Evolutionary conservation across 1,139 yeast species (phyloP).

Genomic region (Zhuliangozyma parablackwelliae): DNA sequence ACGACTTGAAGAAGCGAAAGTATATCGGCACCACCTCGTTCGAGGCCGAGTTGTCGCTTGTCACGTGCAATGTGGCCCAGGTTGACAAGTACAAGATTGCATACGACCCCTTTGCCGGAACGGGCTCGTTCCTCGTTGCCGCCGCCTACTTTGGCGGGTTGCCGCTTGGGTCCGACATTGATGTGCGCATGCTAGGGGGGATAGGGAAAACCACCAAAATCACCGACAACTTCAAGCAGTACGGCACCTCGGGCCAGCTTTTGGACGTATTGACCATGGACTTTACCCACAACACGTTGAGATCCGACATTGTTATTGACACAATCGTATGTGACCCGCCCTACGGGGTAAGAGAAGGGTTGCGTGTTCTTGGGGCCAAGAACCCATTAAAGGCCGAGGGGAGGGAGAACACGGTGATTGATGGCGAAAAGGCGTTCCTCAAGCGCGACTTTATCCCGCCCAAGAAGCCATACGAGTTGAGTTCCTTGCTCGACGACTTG

Average conservation of each 20-base stretch:
- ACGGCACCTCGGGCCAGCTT: constrained; percentile 53
- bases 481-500: constrained; percentile 70
- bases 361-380: constrained; percentile 86
- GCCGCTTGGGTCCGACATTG: constrained; percentile 87
- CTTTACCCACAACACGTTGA: constrained; percentile 83
- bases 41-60: constrained; percentile 81
- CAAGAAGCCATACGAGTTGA: constrained; percentile 83
- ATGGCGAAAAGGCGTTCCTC: constrained; percentile 74
- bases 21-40: constrained; percentile 96
- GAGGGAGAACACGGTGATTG: constrained; percentile 63
- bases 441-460: constrained; percentile 87
- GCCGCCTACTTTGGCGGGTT: constrained; percentile 83
- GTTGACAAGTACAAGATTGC: constrained; percentile 60
- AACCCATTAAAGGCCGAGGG: constrained; percentile 55
- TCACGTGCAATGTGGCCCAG: constrained; percentile 83
- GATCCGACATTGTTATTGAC: constrained; percentile 61
- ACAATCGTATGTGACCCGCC: constrained; percentile 96
- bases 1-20: constrained; percentile 76
- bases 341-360: constrained; percentile 93
- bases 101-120: constrained; percentile 96
- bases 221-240: constrained; percentile 68
- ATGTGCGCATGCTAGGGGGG: constrained; percentile 78
- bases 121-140: constrained; percentile 90
- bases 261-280: constrained; percentile 88
- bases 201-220: constrained; percentile 51